These are phyloP conservation scores for Pythium plurisporium DNA, from an alignment of 352 stramenopile species.

Conservation along the genomic window DNA sequence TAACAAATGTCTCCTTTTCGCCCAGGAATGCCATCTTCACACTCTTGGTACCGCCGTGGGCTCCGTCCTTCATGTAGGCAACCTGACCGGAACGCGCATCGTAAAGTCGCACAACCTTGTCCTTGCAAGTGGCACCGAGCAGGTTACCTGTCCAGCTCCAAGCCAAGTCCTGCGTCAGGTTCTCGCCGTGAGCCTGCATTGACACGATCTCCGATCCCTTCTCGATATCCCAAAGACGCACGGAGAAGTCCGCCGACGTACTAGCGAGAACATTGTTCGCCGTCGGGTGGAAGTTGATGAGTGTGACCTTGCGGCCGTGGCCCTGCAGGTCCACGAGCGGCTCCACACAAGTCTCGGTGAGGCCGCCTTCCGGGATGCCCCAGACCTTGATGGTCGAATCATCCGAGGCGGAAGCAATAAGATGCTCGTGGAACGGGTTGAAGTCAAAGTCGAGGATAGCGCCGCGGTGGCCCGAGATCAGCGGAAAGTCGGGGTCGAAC, in stretches of 20 bases:
- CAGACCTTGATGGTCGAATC: conserved; percentile 98
- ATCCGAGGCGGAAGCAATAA: conserved; percentile 95
- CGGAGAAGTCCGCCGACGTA: conserved; percentile 93
- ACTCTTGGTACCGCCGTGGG: conserved; percentile 97
- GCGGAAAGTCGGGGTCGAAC: conserved; percentile 91
- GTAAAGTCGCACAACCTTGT: conserved; percentile 97
- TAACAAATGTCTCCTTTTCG: conserved; percentile 94
- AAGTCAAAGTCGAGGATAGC: conserved; percentile 99
- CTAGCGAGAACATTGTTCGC: conserved; percentile 96
- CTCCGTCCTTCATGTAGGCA: conserved; percentile 75
- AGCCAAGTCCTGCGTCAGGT: conserved; percentile 96
- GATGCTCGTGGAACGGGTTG: conserved; percentile 96
- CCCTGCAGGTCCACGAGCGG: conserved; percentile 95
- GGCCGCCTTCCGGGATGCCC: conserved; percentile 93
- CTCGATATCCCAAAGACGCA: conserved; percentile 99
- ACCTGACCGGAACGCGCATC: conserved; percentile 91
- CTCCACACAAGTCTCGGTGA: conserved; percentile 93
- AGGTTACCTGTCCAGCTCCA: conserved; percentile 97
- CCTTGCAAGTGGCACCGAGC: conserved; percentile 96
- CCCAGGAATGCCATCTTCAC: conserved; percentile 97
- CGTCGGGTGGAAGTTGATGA: conserved; percentile 98
- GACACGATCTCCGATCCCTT: conserved; percentile 89
- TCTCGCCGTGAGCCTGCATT: conserved; percentile 79
- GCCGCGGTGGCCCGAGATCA: conserved; percentile 94
- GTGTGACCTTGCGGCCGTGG: conserved; percentile 95